Base-by-base conservation (phyloP, 495 filamentous ascomycete species). In the Xylaria scruposa region DNA sequence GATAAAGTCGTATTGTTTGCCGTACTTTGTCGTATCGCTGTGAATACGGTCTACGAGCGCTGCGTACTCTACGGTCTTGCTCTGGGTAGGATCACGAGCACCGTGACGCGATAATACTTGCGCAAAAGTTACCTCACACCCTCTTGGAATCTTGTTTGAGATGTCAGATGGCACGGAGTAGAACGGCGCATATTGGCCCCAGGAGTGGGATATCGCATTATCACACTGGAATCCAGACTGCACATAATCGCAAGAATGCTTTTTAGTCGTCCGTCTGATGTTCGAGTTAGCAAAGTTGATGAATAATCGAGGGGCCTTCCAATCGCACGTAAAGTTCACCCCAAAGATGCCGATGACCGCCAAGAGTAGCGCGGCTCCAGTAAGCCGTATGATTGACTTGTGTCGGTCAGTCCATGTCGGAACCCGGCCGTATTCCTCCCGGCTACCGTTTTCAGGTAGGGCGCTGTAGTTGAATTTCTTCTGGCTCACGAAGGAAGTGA, bases 161-260 rank as follows among this genome's bases (percentile, higher is more conserved):
- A 93, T 85, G 8, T 87, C 78, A 0, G 92, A 92, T 31, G 89
- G 86, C 3, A 94, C 89, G 0, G 88, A 85, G 83, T 91, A 97
- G 79, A 88, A 94, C 17, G 94, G 93, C 26, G 93, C 93, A 80
- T 97, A 96, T 76, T 94, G 92, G 66, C 94, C 94, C 94, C 93
- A 97, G 70, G 81, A 87, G 71, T 92, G 93, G 4, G 92, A 88
- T 54, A 91, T 83, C 19, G 84, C 46, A 7, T 72, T 67, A 59
- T 70, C 67, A 58, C 83, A 85, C 72, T 90, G 88, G 78, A 90
- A 94, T 36, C 93, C 93, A 62, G 80, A 74, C 17, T 87, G 73
- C 17, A 90, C 80, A 3, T 84, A 87, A 76, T 91, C 90, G 79
- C 92, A 94, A 17, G 75, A 76, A 51, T 72, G 76, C 26, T 31